phyloP scores from a whole-genome alignment of 139 green algal species.

The Chlorella vulgaris region DNA sequence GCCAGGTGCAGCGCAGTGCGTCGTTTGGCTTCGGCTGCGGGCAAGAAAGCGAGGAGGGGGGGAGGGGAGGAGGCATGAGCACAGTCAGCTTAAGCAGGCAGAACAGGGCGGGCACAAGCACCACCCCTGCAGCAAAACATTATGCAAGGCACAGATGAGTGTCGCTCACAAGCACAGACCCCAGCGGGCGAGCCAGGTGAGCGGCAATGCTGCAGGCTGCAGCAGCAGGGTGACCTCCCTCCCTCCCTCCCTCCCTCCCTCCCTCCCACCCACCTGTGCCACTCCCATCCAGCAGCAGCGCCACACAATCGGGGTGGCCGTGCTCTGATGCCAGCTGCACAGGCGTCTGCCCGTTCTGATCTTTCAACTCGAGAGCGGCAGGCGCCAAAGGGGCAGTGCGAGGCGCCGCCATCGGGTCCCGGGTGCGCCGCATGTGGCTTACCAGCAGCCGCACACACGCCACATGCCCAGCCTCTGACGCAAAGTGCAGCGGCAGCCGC shows the following conservation, averaged over 20 bases:
- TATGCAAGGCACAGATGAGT: too few relatives aligned
- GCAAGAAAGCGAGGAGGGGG: too few relatives aligned
- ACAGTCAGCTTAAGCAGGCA: neutral
- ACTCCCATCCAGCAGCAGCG: constrained; percentile 41
- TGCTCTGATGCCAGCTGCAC: constrained; percentile 41
- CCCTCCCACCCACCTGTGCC: neutral
- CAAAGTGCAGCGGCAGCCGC: constrained; percentile 50
- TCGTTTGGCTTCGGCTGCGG: constrained; percentile 33
- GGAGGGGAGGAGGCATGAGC: neutral
- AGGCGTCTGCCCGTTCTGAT: constrained; percentile 39
- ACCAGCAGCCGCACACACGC: constrained; percentile 25
- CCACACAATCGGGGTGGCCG: constrained; percentile 44
- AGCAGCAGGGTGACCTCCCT: too few relatives aligned
- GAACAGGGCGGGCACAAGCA: neutral
- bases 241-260: too few relatives aligned
- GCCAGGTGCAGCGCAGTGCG: constrained; percentile 52
- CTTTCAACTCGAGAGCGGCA: constrained; percentile 1
- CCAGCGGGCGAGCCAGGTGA: too few relatives aligned
- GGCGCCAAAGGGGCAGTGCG: neutral
- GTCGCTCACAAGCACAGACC: too few relatives aligned
- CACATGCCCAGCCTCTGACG: constrained; percentile 42
- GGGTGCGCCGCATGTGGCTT: constrained; percentile 22
- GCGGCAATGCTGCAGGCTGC: too few relatives aligned
- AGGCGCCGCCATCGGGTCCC: neutral
- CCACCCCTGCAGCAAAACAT: too few relatives aligned